phyloP scores from a whole-genome alignment of 441 rosid genomes.

The Omphalea diandra region DNA sequence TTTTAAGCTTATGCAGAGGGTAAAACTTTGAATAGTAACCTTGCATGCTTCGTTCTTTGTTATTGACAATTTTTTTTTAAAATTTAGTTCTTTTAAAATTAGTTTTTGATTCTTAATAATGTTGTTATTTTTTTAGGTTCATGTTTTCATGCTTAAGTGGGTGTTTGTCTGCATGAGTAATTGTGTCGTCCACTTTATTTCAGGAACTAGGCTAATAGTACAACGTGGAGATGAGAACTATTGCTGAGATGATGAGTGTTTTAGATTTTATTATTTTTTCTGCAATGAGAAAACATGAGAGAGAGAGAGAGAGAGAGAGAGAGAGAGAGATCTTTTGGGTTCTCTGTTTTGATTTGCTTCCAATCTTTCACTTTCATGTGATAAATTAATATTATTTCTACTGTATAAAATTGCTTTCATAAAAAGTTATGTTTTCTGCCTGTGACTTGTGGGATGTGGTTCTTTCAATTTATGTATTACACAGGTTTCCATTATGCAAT shows the following conservation, averaged over 20 bases:
- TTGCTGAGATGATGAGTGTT: background rate
- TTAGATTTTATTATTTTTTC: background rate
- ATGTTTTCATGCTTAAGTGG: background rate
- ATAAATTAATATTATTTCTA: conserved; percentile 14
- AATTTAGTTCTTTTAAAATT: background rate
- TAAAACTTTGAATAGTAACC: background rate
- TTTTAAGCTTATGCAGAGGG: background rate
- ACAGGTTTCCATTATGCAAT: conserved; percentile 24
- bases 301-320: no score
- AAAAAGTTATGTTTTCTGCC: conserved; percentile 12
- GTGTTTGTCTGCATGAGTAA: background rate
- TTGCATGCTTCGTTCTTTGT: conserved; percentile 8
- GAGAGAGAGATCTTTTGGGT: conserved; percentile 1
- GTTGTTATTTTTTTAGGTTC: background rate
- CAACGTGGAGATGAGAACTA: conserved; percentile 8
- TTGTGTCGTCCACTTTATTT: conserved; percentile 15
- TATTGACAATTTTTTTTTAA: background rate
- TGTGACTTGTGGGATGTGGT: conserved; percentile 17
- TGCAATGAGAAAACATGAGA: background rate
- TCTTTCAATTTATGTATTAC: conserved; percentile 18
- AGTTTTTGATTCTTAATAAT: background rate
- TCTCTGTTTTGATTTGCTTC: conserved; percentile 9
- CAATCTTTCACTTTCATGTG: conserved; percentile 21
- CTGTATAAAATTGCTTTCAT: conserved; percentile 7
- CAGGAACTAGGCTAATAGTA: background rate